phyloP scores from a whole-genome alignment of 106 monocot genomes.

The Platanthera zijinensis region DNA sequence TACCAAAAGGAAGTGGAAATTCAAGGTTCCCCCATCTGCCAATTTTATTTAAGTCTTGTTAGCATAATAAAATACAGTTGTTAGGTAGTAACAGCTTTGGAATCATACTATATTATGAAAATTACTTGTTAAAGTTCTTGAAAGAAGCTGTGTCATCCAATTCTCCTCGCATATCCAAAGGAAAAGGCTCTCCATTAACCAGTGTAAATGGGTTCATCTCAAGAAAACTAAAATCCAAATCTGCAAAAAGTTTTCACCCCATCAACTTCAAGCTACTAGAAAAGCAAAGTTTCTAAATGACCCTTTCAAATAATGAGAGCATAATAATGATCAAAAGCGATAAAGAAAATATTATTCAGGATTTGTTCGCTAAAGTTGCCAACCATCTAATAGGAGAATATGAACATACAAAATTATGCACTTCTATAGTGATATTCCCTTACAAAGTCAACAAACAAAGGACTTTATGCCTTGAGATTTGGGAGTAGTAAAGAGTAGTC shows the following conservation, averaged over 20 bases:
- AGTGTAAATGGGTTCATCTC: conserved; percentile 99
- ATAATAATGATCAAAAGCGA: neutral
- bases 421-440: neutral
- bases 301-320: neutral
- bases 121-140: conserved; percentile 94
- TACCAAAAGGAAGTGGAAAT: conserved; percentile 97
- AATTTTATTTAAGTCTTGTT: conserved; percentile 1
- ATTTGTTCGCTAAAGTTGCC: neutral
- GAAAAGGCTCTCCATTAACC: conserved; percentile 90
- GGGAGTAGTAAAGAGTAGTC: neutral
- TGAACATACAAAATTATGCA: neutral
- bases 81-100: neutral
- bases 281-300: neutral
- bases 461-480: neutral
- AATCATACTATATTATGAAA: neutral
- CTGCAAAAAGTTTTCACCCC: conserved; percentile 18
- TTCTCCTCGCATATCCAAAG: conserved; percentile 98
- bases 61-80: neutral
- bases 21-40: conserved; percentile 81
- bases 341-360: neutral
- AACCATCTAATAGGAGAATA: neutral
- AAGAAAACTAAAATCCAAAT: conserved; percentile 90
- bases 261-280: conserved; percentile 3
- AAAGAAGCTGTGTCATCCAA: conserved; percentile 98
- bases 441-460: neutral